A percentile compares a stretch with the other conserved stretches of the same genome.
Conservation (phyloP, 1,284 basidiomycete genomes). For the Neolentinus lepideus region DNA sequence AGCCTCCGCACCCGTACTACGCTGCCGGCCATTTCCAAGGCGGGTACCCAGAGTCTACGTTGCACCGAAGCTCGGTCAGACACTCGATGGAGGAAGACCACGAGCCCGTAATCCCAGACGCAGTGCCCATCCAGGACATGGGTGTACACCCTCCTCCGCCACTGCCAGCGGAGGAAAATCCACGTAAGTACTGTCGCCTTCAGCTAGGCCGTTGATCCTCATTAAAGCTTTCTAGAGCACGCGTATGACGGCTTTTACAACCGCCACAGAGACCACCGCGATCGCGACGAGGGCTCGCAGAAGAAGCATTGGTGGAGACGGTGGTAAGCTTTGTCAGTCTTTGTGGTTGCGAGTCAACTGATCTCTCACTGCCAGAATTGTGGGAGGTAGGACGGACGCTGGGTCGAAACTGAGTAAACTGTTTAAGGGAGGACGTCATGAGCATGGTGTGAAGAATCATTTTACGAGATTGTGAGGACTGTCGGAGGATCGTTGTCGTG, state of each 20-base stretch:
- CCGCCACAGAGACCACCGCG: neutral
- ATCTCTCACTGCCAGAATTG: neutral
- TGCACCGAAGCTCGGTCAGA: neutral
- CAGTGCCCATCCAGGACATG: neutral
- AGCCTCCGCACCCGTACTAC: neutral
- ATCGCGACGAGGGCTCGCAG: neutral
- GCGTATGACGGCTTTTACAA: neutral
- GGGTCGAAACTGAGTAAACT: neutral
- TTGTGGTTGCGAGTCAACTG: neutral
- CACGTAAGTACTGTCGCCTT: neutral
- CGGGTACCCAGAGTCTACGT: neutral
- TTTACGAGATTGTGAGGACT: neutral
- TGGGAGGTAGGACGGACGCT: neutral
- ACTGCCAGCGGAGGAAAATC: neutral
- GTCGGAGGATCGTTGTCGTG: neutral
- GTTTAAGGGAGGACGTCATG: neutral
- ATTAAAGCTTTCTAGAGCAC: neutral
- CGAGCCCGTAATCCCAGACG: neutral
- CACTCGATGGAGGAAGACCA: neutral
- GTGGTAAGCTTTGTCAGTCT: neutral
- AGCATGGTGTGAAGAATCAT: neutral
- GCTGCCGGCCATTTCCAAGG: neutral
- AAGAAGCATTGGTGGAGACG: constrained; percentile 2
- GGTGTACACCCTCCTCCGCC: neutral
- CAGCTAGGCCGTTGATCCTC: neutral